These are phyloP conservation scores for Colletotrichum aenigma DNA, from an alignment of 2,329 filamentous ascomycete genomes.

Conservation along the genomic window DNA sequence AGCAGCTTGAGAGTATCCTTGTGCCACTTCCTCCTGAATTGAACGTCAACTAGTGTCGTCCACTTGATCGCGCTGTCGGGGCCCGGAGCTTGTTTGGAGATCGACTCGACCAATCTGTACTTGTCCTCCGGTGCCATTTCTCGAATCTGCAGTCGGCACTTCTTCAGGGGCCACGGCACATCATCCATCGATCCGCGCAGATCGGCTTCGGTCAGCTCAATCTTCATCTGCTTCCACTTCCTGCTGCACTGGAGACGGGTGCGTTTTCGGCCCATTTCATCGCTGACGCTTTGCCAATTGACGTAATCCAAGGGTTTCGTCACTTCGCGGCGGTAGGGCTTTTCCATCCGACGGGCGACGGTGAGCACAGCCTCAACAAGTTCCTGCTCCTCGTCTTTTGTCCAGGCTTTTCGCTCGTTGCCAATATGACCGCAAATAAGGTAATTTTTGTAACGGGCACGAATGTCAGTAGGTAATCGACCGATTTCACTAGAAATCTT, in stretches of 20 bases:
- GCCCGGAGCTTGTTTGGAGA: conserved; percentile 43
- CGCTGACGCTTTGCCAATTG: conserved; percentile 69
- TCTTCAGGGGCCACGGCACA: conserved; percentile 46
- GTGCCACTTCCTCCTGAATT: conserved; percentile 43
- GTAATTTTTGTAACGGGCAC: conserved; percentile 74
- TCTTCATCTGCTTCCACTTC: conserved; percentile 64
- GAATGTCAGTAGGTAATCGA: conserved; percentile 67
- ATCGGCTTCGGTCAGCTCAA: conserved; percentile 27
- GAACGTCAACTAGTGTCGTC: conserved; percentile 45
- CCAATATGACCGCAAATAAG: conserved; percentile 60
- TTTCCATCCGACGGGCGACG: conserved; percentile 53
- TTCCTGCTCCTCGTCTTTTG: conserved; percentile 59
- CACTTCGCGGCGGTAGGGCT: not conserved
- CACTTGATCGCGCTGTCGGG: conserved; percentile 53
- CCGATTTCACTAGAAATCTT: conserved; percentile 66
- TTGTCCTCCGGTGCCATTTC: conserved; percentile 50
- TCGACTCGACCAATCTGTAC: conserved; percentile 45
- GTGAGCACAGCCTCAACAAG: conserved; percentile 58
- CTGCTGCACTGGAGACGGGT: conserved; percentile 70
- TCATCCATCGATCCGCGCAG: not conserved
- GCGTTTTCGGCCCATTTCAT: conserved; percentile 64
- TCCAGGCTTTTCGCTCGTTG: conserved; percentile 60
- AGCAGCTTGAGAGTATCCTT: conserved; percentile 39
- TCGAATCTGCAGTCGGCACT: conserved; percentile 44
- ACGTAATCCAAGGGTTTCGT: conserved; percentile 41